Conservation (phyloP, 306 rosid genomes). For the Cicer yamashitae region DNA sequence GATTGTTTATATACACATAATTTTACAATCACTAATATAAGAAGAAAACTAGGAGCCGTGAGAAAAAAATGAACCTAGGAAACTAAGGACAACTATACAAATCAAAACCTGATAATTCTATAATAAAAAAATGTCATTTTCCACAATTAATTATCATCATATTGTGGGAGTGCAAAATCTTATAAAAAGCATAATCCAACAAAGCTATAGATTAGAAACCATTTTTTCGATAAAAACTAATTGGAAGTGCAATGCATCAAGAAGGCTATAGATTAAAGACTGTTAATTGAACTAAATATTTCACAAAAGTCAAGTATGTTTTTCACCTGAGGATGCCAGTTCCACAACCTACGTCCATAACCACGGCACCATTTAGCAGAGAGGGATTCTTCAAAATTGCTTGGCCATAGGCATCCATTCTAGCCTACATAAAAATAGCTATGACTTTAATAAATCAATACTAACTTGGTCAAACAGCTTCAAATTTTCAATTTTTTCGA, state of each 20-base stretch:
- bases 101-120: too few relatives aligned
- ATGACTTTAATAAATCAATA: slow-evolving; percentile 3
- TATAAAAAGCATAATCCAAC: slow-evolving; percentile 15
- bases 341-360: slow-evolving; percentile 97
- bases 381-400: slow-evolving; percentile 85
- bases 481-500: slow-evolving; percentile 2
- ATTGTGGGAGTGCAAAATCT: background rate
- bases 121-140: slow-evolving; percentile 6
- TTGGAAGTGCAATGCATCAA: too few relatives aligned
- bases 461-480: slow-evolving; percentile 23
- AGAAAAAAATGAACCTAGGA: too few relatives aligned
- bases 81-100: too few relatives aligned
- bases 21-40: too few relatives aligned
- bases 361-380: slow-evolving; percentile 72
- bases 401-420: slow-evolving; percentile 91
- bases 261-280: background rate
- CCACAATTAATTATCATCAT: slow-evolving; percentile 10
- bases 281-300: background rate
- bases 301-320: slow-evolving; percentile 32
- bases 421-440: slow-evolving; percentile 59
- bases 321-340: slow-evolving; percentile 93
- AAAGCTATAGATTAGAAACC: background rate
- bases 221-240: too few relatives aligned
- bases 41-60: too few relatives aligned
- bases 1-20: too few relatives aligned